These are phyloP conservation scores for Physcia stellaris DNA, from an alignment of 495 filamentous ascomycete species.

Conservation along the genomic window DNA sequence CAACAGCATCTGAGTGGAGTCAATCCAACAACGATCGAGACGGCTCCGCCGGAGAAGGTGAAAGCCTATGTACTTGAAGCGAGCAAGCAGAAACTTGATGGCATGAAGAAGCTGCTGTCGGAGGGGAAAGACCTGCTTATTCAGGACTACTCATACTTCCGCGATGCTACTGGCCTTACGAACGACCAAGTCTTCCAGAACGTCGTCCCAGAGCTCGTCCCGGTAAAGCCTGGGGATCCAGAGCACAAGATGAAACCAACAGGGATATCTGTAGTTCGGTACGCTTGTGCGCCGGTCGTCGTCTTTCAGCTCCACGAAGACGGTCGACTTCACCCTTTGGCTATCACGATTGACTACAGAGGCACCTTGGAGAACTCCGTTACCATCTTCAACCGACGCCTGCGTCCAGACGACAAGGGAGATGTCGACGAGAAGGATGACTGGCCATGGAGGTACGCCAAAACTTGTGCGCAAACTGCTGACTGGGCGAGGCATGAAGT, in stretches of 20 bases:
- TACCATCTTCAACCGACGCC: conserved; percentile 31
- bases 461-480: conserved; percentile 32
- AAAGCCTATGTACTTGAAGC: conserved; percentile 23
- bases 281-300: conserved; percentile 24
- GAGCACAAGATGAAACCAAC: too few relatives aligned
- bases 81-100: conserved; percentile 8
- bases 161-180: conserved; percentile 16
- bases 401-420: conserved; percentile 16
- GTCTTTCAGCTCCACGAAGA: conserved; percentile 30
- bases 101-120: conserved; percentile 12
- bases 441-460: conserved; percentile 38
- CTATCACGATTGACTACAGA: conserved; percentile 31
- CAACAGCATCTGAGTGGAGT: conserved; percentile 35
- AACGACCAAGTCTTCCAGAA: conserved; percentile 2
- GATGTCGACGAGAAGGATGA: conserved; percentile 26
- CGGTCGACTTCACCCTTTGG: conserved; percentile 33
- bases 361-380: conserved; percentile 27
- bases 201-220: background rate
- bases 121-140: conserved; percentile 24
- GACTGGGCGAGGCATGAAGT: conserved; percentile 38
- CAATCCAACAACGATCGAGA: conserved; percentile 32
- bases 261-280: too few relatives aligned
- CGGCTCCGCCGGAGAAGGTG: conserved; percentile 21
- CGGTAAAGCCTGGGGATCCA: too few relatives aligned
- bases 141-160: conserved; percentile 35